Percentiles rank a stretch among this genome's conserved stretches.
Evolutionary conservation across 2,329 filamentous ascomycete genomes (phyloP).

Genomic region (Didymella keratinophila): DNA sequence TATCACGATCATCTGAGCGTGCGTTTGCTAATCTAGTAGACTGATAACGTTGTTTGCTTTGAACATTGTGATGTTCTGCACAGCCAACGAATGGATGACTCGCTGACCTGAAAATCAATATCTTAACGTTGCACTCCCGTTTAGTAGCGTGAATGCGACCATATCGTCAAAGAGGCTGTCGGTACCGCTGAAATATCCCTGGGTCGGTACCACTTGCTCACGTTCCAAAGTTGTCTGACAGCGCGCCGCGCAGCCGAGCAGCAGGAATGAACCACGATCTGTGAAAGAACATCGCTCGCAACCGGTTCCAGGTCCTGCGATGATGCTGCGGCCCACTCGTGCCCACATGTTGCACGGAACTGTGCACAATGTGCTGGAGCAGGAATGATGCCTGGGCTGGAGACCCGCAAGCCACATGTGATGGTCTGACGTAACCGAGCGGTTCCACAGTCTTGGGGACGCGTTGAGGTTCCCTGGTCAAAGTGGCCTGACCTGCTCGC

Average conservation of each 20-base stretch:
- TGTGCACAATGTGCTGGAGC: constrained; percentile 2
- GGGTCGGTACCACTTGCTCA: constrained; percentile 12
- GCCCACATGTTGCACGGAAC: not conserved
- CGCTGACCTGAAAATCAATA: constrained; percentile 6
- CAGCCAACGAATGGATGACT: constrained; percentile 4
- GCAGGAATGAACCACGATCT: constrained; percentile 12
- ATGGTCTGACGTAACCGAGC: constrained; percentile 18
- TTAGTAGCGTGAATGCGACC: constrained; percentile 1
- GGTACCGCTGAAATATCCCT: not conserved
- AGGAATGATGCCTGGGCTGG: constrained; percentile 7
- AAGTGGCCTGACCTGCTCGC: constrained; percentile 20
- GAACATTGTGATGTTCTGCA: not conserved
- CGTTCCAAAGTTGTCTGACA: constrained; percentile 12
- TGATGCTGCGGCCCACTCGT: constrained; percentile 1
- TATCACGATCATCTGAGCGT: not conserved
- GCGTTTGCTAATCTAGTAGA: not conserved
- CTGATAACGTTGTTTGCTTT: not conserved
- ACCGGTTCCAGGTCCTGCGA: not conserved
- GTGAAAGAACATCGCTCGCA: not conserved
- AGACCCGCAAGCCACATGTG: constrained; percentile 17
- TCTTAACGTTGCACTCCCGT: constrained; percentile 10
- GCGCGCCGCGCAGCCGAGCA: constrained; percentile 11
- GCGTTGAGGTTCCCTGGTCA: constrained; percentile 7
- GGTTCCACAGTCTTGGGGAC: constrained; percentile 19
- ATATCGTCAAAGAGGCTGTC: constrained; percentile 1